These are phyloP conservation scores for Catenaria anguillulae DNA, from an alignment of 371 early-diverging fungal species.

Conservation along the genomic window DNA sequence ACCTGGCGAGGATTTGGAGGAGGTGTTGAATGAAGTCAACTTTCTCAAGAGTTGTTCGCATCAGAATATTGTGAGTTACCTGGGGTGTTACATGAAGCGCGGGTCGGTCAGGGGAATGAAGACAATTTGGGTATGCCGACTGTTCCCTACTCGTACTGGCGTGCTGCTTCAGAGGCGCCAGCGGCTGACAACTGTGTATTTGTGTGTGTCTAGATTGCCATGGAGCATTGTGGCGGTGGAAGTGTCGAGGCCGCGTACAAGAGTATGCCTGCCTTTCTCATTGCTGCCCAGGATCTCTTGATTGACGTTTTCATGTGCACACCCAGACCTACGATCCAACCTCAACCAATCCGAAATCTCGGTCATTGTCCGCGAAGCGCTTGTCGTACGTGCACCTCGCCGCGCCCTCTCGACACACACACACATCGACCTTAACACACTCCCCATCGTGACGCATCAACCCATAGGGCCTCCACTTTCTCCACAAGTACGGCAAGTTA, in stretches of 20 bases:
- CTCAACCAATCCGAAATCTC: slow-evolving; percentile 27
- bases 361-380: slow-evolving; percentile 24
- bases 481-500: slow-evolving; percentile 42
- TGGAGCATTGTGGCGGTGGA: slow-evolving; percentile 42
- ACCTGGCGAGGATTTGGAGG: slow-evolving; percentile 34
- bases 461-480: slow-evolving; percentile 33
- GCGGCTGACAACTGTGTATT: too few species aligned
- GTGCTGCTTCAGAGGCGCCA: not conserved
- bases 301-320: not conserved
- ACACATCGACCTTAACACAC: not conserved
- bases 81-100: slow-evolving; percentile 33
- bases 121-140: slow-evolving; percentile 32
- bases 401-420: not conserved
- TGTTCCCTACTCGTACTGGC: too few species aligned
- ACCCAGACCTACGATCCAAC: slow-evolving; percentile 18
- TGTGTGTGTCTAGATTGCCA: slow-evolving; percentile 22
- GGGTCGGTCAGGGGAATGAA: slow-evolving; percentile 28
- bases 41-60: slow-evolving; percentile 32
- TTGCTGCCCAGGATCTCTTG: too few species aligned
- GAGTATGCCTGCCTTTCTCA: slow-evolving; percentile 12
- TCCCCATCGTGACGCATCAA: not conserved
- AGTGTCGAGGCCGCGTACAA: slow-evolving; percentile 33
- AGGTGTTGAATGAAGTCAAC: slow-evolving; percentile 39
- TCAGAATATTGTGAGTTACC: slow-evolving; percentile 30
- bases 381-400: slow-evolving; percentile 13